Evolutionary conservation across 768 basidiomycete genomes (phyloP).

Genomic region (Leccinum uliginosum): DNA sequence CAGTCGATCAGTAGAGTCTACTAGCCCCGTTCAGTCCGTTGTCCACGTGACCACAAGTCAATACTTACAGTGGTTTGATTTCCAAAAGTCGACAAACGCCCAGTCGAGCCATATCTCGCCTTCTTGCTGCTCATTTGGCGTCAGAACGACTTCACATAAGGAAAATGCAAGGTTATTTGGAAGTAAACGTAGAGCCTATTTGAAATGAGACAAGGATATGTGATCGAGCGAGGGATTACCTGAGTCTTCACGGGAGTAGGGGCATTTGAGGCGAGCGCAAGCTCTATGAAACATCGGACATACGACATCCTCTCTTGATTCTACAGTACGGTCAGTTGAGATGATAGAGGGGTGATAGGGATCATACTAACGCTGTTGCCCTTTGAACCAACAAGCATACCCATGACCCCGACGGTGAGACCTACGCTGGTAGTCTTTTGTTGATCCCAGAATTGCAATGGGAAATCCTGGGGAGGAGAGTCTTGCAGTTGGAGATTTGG

Average conservation of each 20-base stretch:
- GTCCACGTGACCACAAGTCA: background rate
- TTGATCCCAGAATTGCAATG: constrained; percentile 93
- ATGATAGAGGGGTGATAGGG: background rate
- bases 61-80: constrained; percentile 88
- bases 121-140: constrained; percentile 55
- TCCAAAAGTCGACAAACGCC: constrained; percentile 98
- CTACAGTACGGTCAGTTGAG: constrained; percentile 30
- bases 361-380: constrained; percentile 50
- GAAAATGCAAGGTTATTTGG: constrained; percentile 53
- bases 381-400: constrained; percentile 78
- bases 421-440: constrained; percentile 82
- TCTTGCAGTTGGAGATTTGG: constrained; percentile 54
- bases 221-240: constrained; percentile 36
- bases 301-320: constrained; percentile 53
- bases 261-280: constrained; percentile 91
- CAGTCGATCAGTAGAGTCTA: too few species aligned
- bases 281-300: constrained; percentile 78
- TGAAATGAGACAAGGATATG: constrained; percentile 27
- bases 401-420: constrained; percentile 78
- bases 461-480: constrained; percentile 79
- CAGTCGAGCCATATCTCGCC: constrained; percentile 98
- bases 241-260: constrained; percentile 85
- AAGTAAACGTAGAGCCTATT: constrained; percentile 56
- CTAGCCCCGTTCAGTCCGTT: too few species aligned
- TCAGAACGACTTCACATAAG: constrained; percentile 61